These are phyloP conservation scores for Cystoisospora suis DNA, from an alignment of 169 alveolate genomes.

Conservation along the genomic window DNA sequence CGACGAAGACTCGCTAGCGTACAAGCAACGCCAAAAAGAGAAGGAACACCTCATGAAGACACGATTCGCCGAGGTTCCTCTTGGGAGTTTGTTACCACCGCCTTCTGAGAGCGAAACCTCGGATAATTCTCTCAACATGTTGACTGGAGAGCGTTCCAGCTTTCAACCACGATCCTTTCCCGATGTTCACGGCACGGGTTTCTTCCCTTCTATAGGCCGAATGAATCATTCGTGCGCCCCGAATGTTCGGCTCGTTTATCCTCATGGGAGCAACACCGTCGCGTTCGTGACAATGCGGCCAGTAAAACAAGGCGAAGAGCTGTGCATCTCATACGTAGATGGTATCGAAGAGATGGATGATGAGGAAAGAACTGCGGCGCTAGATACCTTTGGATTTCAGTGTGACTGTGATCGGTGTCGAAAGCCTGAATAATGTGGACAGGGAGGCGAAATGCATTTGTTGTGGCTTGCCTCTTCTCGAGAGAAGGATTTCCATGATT, in stretches of 20 bases:
- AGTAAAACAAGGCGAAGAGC: conserved; percentile 1
- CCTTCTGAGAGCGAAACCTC: not conserved
- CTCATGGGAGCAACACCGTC: not conserved
- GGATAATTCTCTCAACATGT: not conserved
- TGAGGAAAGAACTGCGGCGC: not conserved
- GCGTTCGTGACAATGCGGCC: conserved; percentile 12
- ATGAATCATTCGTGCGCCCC: conserved; percentile 23
- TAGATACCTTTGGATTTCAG: not conserved
- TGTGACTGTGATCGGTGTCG: not conserved
- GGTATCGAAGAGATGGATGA: not conserved
- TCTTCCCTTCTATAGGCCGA: conserved; percentile 11
- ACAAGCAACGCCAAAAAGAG: not conserved
- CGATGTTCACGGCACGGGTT: conserved; percentile 2
- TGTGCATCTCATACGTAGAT: conserved; percentile 9
- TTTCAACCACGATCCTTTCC: not conserved
- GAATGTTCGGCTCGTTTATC: not conserved
- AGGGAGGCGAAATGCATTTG: not conserved
- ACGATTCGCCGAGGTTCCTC: conserved; percentile 22
- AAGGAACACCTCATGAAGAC: not conserved
- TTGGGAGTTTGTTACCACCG: not conserved
- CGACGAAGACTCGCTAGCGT: not conserved
- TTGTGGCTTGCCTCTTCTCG: no score
- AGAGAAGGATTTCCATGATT: no score
- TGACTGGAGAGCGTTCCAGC: not conserved
- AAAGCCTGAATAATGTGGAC: not conserved